phyloP scores from a whole-genome alignment of 2,329 filamentous ascomycete species.

The Dactylellina parvicollis region DNA sequence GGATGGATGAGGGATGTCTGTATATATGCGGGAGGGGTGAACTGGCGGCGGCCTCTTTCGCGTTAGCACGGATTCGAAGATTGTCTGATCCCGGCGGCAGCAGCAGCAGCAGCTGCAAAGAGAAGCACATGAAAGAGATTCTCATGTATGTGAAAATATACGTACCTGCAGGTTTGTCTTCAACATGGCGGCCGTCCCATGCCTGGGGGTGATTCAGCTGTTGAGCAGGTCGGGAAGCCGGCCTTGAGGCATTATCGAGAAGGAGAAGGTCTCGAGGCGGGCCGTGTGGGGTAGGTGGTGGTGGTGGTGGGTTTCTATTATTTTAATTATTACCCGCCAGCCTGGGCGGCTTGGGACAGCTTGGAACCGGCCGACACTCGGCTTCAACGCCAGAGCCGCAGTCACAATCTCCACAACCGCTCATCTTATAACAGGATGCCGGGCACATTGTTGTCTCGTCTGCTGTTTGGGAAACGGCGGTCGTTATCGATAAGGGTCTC shows the following conservation, averaged over 20 bases:
- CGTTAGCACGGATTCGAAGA: neutral
- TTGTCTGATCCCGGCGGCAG: neutral
- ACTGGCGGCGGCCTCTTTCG: neutral
- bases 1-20: too few species aligned
- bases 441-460: too few species aligned
- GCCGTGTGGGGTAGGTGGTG: constrained; percentile 11
- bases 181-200: neutral
- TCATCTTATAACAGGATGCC: too few species aligned
- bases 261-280: constrained; percentile 23
- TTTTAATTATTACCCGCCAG: too few species aligned
- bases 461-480: neutral
- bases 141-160: neutral
- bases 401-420: too few species aligned
- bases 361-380: too few species aligned
- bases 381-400: too few species aligned
- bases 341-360: too few species aligned
- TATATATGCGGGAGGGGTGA: neutral
- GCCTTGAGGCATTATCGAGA: constrained; percentile 32
- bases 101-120: neutral
- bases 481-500: constrained; percentile 11
- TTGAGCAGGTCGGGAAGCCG: constrained; percentile 10
- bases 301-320: too few species aligned
- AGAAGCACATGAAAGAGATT: constrained; percentile 1
- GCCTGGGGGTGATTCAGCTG: neutral
- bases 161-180: constrained; percentile 9